Conservation (phyloP, 2,329 filamentous ascomycete genomes). For the Aspergillus flavus region DNA sequence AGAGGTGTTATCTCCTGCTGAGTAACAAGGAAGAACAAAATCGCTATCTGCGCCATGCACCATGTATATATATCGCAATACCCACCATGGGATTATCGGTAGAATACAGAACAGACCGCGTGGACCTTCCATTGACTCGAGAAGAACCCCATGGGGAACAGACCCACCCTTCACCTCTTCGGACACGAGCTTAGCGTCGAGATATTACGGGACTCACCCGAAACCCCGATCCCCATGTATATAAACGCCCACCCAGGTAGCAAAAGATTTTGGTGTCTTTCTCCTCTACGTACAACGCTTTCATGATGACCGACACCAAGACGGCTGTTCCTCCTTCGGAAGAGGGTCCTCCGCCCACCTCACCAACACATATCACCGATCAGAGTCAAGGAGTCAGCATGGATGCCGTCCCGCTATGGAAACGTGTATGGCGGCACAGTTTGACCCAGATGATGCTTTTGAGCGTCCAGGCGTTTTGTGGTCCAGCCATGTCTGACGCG, state of each 20-base stretch:
- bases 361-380: background rate
- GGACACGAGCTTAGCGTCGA: constrained; percentile 8
- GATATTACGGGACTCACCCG: background rate
- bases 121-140: constrained; percentile 16
- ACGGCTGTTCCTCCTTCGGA: background rate
- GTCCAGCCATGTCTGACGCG: constrained; percentile 45
- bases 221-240: background rate
- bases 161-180: constrained; percentile 1
- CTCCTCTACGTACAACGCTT: background rate
- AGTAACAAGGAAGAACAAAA: background rate
- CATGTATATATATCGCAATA: background rate
- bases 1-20: background rate
- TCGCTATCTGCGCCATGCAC: background rate
- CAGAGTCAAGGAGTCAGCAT: constrained; percentile 30
- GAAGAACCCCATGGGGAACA: constrained; percentile 4
- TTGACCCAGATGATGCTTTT: constrained; percentile 54
- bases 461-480: constrained; percentile 50
- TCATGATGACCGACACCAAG: constrained; percentile 1
- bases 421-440: constrained; percentile 50
- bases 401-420: constrained; percentile 41
- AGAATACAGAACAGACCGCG: background rate
- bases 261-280: background rate
- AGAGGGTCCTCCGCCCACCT: background rate
- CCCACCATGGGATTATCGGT: background rate
- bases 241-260: background rate